Evolutionary conservation across 345 rosid species (phyloP), one percentile per base, ranked within the genome.

Genomic region (Acer negundo): DNA sequence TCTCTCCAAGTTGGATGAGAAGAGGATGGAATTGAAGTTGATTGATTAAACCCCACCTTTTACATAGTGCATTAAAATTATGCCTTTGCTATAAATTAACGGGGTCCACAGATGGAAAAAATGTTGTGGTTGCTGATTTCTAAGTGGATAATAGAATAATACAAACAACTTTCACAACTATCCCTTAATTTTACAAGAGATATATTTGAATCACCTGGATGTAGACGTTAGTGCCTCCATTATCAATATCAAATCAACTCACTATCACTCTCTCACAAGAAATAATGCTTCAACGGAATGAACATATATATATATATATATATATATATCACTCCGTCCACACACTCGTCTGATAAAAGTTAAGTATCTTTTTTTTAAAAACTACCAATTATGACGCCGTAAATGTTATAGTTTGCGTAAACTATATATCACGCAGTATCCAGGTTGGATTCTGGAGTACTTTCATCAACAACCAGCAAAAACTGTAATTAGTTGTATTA

Each of bases 161-260:
- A 46, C 80, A 79, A 73, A 71, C 31, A 65, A 55, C 68, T 67
- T 63, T 69, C 13, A 13, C 58, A 38, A 23, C 4, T 61, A 35
- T 35, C 15, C 35, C 19, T 26, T 42, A 68, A 66, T 67, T 59
- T 42, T 35, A 42, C 9, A 55, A 46, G 80, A 80, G 87, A 81
- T 84, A 78, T 68, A 55, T 79, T 84, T 83, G 88, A 87, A 89
- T 89, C 90, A 74, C 87, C 87, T 87, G 87, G 89, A 89, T 82
- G 28, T 75, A 44, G 90, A 87, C 93, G 73, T 80, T 59, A 82
- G 87, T 84, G 89, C 72, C 82, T 77, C 77, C 80, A 67, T 77
- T 71, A 70, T 81, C 87, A 59, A 56, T 80, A 70, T 82, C 83
- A 77, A 16, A 53, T 53, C 58, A 53, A 16, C 42, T 35, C 70